Evolutionary conservation across 768 basidiomycete species (phyloP).

Genomic region (Stropharia rugosoannulata): DNA sequence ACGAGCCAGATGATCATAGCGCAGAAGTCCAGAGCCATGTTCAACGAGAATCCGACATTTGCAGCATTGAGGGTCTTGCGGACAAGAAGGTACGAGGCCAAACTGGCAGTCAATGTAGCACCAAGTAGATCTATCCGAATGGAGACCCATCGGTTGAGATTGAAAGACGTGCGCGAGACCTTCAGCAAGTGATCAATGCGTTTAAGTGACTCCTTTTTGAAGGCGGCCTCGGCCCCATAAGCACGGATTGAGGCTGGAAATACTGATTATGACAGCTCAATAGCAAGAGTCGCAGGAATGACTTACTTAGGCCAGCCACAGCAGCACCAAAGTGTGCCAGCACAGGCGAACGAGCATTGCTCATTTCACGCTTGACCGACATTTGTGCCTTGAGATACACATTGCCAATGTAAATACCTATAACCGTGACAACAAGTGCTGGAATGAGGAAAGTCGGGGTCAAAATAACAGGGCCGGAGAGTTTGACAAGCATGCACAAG

Average conservation of each 20-base stretch:
- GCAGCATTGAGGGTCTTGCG: conserved; percentile 32
- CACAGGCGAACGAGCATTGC: conserved; percentile 31
- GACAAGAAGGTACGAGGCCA: conserved; percentile 58
- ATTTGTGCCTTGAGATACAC: conserved; percentile 47
- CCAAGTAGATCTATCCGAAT: conserved; percentile 62
- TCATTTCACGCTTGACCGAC: conserved; percentile 48
- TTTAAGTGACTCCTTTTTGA: conserved; percentile 43
- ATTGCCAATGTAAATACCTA: conserved; percentile 44
- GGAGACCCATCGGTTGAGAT: conserved; percentile 47
- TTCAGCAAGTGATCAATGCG: conserved; percentile 56
- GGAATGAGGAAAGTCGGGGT: conserved; percentile 48
- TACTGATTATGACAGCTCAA: neutral
- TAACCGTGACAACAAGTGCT: conserved; percentile 35
- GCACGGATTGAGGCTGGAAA: conserved; percentile 57
- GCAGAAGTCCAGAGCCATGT: conserved; percentile 61
- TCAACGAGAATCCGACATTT: conserved; percentile 54
- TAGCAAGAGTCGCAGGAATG: neutral
- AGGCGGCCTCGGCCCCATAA: conserved; percentile 57
- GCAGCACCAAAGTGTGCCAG: conserved; percentile 47
- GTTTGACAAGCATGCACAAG: conserved; percentile 38
- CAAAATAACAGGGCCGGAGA: conserved; percentile 42
- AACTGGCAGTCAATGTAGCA: conserved; percentile 47
- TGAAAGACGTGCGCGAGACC: conserved; percentile 47
- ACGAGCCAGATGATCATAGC: conserved; percentile 53
- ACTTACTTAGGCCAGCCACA: conserved; percentile 52